phyloP scores from a whole-genome alignment of 2,329 filamentous ascomycete species.

The Xylaria sp. region DNA sequence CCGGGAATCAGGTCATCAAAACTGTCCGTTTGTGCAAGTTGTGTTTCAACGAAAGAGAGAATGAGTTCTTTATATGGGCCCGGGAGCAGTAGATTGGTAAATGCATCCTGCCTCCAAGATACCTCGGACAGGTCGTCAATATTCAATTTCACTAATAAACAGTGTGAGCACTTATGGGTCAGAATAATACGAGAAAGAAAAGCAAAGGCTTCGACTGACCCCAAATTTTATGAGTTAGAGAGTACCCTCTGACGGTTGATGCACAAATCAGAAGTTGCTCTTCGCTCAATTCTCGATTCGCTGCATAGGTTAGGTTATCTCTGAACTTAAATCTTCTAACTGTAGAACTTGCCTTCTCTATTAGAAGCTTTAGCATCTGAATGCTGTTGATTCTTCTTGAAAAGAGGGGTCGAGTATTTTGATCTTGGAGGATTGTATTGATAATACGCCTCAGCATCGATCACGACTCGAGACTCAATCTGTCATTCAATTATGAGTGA shows the following conservation, averaged over 20 bases:
- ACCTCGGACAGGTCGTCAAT: not conserved
- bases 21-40: not conserved
- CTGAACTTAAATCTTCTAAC: no score
- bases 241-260: no score
- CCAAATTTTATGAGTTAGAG: no score
- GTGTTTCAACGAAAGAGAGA: not conserved
- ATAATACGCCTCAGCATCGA: not conserved
- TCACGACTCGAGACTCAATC: slow-evolving; percentile 4
- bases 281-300: no score
- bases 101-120: not conserved
- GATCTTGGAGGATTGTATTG: not conserved
- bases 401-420: not conserved
- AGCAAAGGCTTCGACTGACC: no score
- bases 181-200: no score
- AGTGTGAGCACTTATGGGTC: no score
- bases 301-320: no score
- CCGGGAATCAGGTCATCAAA: not conserved
- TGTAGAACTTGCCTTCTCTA: no score
- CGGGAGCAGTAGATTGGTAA: not conserved
- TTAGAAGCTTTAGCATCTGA: not conserved
- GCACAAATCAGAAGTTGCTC: no score
- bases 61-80: not conserved
- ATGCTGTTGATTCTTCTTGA: not conserved
- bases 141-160: no score
- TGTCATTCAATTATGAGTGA: no score